Percentiles rank a stretch among this genome's conserved stretches.
phyloP scores from a whole-genome alignment of 2,329 filamentous ascomycete genomes.

The Madurella fahalii region DNA sequence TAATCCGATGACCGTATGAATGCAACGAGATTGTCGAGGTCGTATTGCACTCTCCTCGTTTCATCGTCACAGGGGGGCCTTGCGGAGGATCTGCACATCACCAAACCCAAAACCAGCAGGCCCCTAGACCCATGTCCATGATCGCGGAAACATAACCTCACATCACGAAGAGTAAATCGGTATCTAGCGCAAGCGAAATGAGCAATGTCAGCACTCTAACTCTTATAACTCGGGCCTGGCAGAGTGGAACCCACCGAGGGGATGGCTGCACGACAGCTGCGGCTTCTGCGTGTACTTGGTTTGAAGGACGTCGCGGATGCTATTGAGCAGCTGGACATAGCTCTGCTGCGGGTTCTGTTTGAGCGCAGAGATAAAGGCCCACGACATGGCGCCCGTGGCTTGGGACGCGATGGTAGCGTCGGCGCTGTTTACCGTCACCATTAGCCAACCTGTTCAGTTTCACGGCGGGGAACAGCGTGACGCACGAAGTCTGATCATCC shows the following conservation, averaged over 20 bases:
- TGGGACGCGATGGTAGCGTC: slow-evolving; percentile 84
- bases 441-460: slow-evolving; percentile 10
- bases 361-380: slow-evolving; percentile 87
- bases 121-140: too few relatives aligned
- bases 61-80: too few relatives aligned
- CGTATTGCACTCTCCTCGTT: too few relatives aligned
- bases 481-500: slow-evolving; percentile 85
- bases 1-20: too few relatives aligned
- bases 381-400: slow-evolving; percentile 97
- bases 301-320: slow-evolving; percentile 82
- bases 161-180: slow-evolving; percentile 26
- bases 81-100: too few relatives aligned
- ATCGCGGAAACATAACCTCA: slow-evolving; percentile 8
- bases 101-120: too few relatives aligned
- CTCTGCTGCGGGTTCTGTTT: slow-evolving; percentile 93
- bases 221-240: neutral
- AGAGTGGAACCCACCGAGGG: slow-evolving; percentile 65
- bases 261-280: slow-evolving; percentile 93
- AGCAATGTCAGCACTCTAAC: neutral
- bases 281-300: slow-evolving; percentile 92
- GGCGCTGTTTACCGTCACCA: slow-evolving; percentile 51
- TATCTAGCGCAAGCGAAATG: slow-evolving; percentile 15
- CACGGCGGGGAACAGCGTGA: slow-evolving; percentile 29
- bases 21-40: too few relatives aligned
- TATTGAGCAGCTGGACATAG: slow-evolving; percentile 94